A percentile compares a stretch with the other conserved stretches of the same genome.
phyloP scores from a whole-genome alignment of 2,329 filamentous ascomycete species.

The Arachnomyces sp. region DNA sequence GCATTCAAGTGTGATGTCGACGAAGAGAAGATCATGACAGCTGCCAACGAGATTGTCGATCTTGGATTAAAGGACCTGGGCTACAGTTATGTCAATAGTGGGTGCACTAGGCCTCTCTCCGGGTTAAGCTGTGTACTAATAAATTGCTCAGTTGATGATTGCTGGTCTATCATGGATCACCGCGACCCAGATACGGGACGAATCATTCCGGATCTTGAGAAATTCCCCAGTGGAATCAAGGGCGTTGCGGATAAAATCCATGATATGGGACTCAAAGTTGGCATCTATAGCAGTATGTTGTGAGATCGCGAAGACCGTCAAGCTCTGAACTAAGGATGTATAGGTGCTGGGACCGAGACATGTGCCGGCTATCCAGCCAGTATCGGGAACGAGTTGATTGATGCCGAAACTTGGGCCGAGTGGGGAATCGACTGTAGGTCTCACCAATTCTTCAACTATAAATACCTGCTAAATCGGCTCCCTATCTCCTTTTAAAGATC shows the following conservation, averaged over 20 bases:
- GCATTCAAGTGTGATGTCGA: conserved; percentile 5
- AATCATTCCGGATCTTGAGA: conserved; percentile 32
- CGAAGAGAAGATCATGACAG: conserved; percentile 2
- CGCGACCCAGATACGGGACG: conserved; percentile 4
- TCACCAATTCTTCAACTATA: too few relatives aligned
- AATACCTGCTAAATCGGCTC: too few relatives aligned
- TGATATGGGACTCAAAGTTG: conserved; percentile 46
- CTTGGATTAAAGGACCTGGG: conserved; percentile 22
- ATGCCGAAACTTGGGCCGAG: conserved; percentile 45
- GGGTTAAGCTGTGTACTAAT: too few relatives aligned
- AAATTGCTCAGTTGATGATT: too few relatives aligned
- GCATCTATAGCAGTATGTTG: conserved; percentile 41
- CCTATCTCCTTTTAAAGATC: conserved; percentile 28
- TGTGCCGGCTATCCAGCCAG: conserved; percentile 45
- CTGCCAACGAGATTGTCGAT: conserved; percentile 11
- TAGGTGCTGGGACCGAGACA: not conserved
- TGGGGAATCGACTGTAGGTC: conserved; percentile 42
- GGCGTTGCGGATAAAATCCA: conserved; percentile 45
- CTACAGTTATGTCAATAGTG: conserved; percentile 24
- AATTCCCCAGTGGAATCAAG: conserved; percentile 50
- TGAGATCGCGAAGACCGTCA: too few relatives aligned
- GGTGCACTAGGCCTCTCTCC: conserved; percentile 29
- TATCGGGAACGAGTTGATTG: conserved; percentile 45
- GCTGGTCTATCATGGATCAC: too few relatives aligned
- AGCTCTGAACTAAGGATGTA: too few relatives aligned